Percentiles rank a stretch among this genome's conserved stretches.
Evolutionary conservation across 805 yeast genomes (phyloP).

Genomic region (Aciculoconidium aculeatum): DNA sequence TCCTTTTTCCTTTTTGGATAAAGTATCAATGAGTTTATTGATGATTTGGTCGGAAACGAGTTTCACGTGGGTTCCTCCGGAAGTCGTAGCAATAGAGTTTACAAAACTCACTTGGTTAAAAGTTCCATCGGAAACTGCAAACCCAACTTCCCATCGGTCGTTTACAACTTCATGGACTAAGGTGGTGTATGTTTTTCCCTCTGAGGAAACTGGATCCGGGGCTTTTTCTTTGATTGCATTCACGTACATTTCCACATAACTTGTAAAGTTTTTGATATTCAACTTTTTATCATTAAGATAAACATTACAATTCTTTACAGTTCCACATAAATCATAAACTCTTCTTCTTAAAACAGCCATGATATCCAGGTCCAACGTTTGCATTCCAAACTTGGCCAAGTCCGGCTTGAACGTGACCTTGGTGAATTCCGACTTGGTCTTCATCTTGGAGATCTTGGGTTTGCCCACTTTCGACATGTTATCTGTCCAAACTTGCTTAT

Average conservation of each 20-base stretch:
- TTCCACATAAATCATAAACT: slow-evolving; percentile 93
- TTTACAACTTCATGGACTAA: slow-evolving; percentile 75
- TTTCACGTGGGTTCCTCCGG: slow-evolving; percentile 95
- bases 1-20: slow-evolving; percentile 60
- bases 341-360: slow-evolving; percentile 84
- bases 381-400: slow-evolving; percentile 78
- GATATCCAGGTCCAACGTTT: slow-evolving; percentile 72
- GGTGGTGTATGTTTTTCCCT: slow-evolving; percentile 29
- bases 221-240: slow-evolving; percentile 59
- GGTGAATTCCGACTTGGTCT: slow-evolving; percentile 70
- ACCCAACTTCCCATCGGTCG: slow-evolving; percentile 94
- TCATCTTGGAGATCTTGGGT: slow-evolving; percentile 61
- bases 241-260: slow-evolving; percentile 84
- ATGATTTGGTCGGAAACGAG: slow-evolving; percentile 80
- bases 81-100: slow-evolving; percentile 93
- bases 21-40: slow-evolving; percentile 62
- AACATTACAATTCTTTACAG: slow-evolving; percentile 78
- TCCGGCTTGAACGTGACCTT: slow-evolving; percentile 88
- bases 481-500: slow-evolving; percentile 78
- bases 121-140: slow-evolving; percentile 83
- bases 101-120: slow-evolving; percentile 96
- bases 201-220: slow-evolving; percentile 28
- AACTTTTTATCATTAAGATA: slow-evolving; percentile 69
- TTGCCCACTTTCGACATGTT: slow-evolving; percentile 78
- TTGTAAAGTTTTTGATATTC: slow-evolving; percentile 70